phyloP scores from a whole-genome alignment of 768 basidiomycete species.

The Hygrocybe punicea region DNA sequence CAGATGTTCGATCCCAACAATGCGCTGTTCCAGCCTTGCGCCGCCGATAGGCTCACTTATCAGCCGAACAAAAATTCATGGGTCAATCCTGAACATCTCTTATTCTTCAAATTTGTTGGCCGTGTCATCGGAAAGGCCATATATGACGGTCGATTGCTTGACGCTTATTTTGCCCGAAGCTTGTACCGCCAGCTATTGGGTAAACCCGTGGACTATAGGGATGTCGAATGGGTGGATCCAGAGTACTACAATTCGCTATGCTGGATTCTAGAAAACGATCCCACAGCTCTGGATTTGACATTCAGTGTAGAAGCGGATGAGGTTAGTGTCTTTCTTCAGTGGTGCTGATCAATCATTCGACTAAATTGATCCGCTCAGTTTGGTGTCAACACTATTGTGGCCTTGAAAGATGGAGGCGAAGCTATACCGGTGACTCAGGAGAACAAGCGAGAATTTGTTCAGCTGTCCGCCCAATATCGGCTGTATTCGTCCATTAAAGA shows the following conservation, averaged over 20 bases:
- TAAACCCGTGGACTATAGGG: slow-evolving; percentile 91
- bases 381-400: slow-evolving; percentile 83
- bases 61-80: slow-evolving; percentile 92
- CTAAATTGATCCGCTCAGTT: slow-evolving; percentile 50
- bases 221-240: slow-evolving; percentile 97
- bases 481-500: slow-evolving; percentile 92
- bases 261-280: slow-evolving; percentile 98
- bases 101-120: slow-evolving; percentile 98
- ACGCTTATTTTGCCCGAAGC: slow-evolving; percentile 97
- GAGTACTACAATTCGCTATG: slow-evolving; percentile 97
- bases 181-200: slow-evolving; percentile 93
- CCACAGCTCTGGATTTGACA: slow-evolving; percentile 77
- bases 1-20: slow-evolving; percentile 99
- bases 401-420: slow-evolving; percentile 84
- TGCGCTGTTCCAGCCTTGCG: slow-evolving; percentile 96
- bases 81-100: slow-evolving; percentile 93
- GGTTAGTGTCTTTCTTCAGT: slow-evolving; percentile 41
- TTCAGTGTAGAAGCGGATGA: slow-evolving; percentile 97
- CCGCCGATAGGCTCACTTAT: slow-evolving; percentile 90
- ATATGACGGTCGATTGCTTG: slow-evolving; percentile 91
- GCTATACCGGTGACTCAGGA: slow-evolving; percentile 87
- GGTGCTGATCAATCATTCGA: not conserved
- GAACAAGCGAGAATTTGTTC: slow-evolving; percentile 95
- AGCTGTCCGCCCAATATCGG: slow-evolving; percentile 90
- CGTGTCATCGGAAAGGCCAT: slow-evolving; percentile 97